These are phyloP conservation scores for Galeopsis tetrahit DNA, from an alignment of 257 asterid species.

Conservation along the genomic window DNA sequence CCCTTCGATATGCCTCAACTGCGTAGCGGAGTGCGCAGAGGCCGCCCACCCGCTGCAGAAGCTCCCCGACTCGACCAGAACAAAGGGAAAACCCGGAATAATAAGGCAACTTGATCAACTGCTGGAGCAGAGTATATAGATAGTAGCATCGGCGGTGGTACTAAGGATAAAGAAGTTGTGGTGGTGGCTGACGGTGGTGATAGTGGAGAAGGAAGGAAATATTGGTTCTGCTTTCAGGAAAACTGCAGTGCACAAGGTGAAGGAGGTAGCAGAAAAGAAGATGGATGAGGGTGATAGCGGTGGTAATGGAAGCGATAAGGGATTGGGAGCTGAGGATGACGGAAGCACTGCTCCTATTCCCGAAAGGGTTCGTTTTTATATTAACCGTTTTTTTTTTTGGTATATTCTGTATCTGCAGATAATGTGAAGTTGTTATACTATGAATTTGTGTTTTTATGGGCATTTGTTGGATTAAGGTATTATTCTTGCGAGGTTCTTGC, in stretches of 20 bases:
- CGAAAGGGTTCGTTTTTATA: slow-evolving; percentile 57
- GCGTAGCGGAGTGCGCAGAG: slow-evolving; percentile 28
- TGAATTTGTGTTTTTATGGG: background rate
- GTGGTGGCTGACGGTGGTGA: background rate
- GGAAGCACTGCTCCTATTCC: slow-evolving; percentile 83
- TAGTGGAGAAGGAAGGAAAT: background rate
- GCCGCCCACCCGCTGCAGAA: slow-evolving; percentile 16
- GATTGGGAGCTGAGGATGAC: slow-evolving; percentile 69
- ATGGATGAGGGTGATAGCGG: slow-evolving; percentile 50
- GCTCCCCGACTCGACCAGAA: slow-evolving; percentile 25
- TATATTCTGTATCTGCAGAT: background rate
- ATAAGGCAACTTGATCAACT: slow-evolving; percentile 16
- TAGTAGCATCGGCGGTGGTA: slow-evolving; percentile 24
- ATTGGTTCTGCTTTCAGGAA: slow-evolving; percentile 13
- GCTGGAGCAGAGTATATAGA: slow-evolving; percentile 18
- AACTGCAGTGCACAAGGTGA: slow-evolving; percentile 19
- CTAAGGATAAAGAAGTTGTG: slow-evolving; percentile 25
- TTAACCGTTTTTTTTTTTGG: background rate
- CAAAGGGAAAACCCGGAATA: background rate
- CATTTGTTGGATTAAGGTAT: slow-evolving; percentile 10
- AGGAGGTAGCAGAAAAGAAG: slow-evolving; percentile 25
- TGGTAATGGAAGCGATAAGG: slow-evolving; percentile 64
- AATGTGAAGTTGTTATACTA: background rate
- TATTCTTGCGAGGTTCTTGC: slow-evolving; percentile 7
- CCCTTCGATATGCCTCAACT: slow-evolving; percentile 31